These are phyloP conservation scores for Sparassis latifolia DNA, from an alignment of 1,284 basidiomycete genomes.

Conservation along the genomic window DNA sequence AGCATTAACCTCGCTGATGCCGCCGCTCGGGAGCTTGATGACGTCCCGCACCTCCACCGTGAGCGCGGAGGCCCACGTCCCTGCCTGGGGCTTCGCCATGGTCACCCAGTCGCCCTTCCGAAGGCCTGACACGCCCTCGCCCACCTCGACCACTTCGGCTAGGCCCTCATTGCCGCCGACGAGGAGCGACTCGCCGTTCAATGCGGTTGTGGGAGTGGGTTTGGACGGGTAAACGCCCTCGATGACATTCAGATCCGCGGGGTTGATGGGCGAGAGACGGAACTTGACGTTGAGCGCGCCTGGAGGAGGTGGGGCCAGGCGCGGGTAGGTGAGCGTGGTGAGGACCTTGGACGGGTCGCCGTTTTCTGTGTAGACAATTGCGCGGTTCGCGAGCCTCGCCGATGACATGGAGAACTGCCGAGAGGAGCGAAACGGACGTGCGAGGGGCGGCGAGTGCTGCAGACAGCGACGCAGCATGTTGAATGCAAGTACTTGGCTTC, in stretches of 20 bases:
- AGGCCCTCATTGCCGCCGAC: slow-evolving; percentile 80
- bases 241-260: slow-evolving; percentile 75
- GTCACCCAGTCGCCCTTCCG: slow-evolving; percentile 69
- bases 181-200: slow-evolving; percentile 36
- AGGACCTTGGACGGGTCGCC: slow-evolving; percentile 61
- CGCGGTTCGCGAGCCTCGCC: slow-evolving; percentile 37
- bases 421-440: not conserved
- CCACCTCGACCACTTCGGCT: slow-evolving; percentile 59
- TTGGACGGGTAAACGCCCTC: slow-evolving; percentile 77
- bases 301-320: slow-evolving; percentile 45
- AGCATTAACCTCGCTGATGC: slow-evolving; percentile 54
- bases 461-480: too few species aligned
- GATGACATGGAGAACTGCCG: slow-evolving; percentile 12
- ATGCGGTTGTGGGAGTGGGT: slow-evolving; percentile 37
- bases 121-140: slow-evolving; percentile 43
- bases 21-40: slow-evolving; percentile 47
- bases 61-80: slow-evolving; percentile 70
- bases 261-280: slow-evolving; percentile 76
- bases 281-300: slow-evolving; percentile 60
- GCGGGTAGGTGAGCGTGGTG: slow-evolving; percentile 42
- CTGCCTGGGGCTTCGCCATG: slow-evolving; percentile 59
- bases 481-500: too few species aligned
- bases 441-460: too few species aligned
- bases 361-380: slow-evolving; percentile 54
- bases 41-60: slow-evolving; percentile 53